Evolutionary conservation across 768 basidiomycete species (phyloP).

Genomic region (Gloeopeniophorella convolvens): DNA sequence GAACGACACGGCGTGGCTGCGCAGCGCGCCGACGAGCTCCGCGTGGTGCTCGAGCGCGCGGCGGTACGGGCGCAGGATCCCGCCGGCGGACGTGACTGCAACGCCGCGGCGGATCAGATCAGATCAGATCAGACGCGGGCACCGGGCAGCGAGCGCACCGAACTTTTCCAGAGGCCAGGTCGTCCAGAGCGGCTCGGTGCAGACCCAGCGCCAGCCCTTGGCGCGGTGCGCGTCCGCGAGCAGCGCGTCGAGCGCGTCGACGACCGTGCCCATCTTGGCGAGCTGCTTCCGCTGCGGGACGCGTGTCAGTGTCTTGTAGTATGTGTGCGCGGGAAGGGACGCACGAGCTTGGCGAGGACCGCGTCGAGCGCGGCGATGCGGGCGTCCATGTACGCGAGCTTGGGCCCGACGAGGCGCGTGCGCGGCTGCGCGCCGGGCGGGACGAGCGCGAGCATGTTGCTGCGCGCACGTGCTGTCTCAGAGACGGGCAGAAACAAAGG

Average conservation of each 20-base stretch:
- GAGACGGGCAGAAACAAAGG: background rate
- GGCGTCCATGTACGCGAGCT: slow-evolving; percentile 61
- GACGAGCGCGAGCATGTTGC: slow-evolving; percentile 57
- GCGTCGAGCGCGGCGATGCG: slow-evolving; percentile 52
- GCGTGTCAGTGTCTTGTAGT: background rate
- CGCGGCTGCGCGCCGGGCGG: slow-evolving; percentile 49
- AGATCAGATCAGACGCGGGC: too few relatives aligned
- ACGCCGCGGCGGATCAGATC: too few relatives aligned
- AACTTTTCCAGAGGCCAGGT: slow-evolving; percentile 81
- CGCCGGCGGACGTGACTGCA: slow-evolving; percentile 52
- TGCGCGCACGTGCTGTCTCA: slow-evolving; percentile 24
- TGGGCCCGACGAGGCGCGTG: slow-evolving; percentile 54
- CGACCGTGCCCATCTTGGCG: slow-evolving; percentile 50
- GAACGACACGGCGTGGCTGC: slow-evolving; percentile 62
- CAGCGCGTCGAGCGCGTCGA: slow-evolving; percentile 60
- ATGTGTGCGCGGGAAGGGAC: slow-evolving; percentile 20
- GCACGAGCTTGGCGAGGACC: slow-evolving; percentile 60
- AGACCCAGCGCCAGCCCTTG: slow-evolving; percentile 69
- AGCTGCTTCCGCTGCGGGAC: slow-evolving; percentile 59
- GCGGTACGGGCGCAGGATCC: slow-evolving; percentile 57
- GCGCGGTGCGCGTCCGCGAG: slow-evolving; percentile 62
- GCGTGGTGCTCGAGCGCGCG: slow-evolving; percentile 54
- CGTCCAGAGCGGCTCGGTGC: slow-evolving; percentile 68
- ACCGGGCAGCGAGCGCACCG: too few relatives aligned
- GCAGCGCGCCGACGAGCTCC: slow-evolving; percentile 49